Conservation (phyloP, 2,329 filamentous ascomycete genomes). For the Cyclaneusma minus region DNA sequence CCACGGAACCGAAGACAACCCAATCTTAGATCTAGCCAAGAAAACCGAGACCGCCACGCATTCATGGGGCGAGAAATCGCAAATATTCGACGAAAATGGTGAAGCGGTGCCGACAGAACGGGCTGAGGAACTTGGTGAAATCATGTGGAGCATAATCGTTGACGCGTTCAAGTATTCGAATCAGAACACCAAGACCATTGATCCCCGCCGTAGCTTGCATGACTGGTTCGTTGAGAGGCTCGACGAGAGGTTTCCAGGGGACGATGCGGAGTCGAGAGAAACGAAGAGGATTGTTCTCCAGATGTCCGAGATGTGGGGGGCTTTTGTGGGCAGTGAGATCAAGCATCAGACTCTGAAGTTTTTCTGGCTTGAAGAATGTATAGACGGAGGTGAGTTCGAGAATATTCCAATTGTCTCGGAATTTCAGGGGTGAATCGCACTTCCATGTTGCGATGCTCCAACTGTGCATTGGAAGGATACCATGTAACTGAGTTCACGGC, state of each 20-base stretch:
- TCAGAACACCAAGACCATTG: slow-evolving; percentile 30
- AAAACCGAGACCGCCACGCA: slow-evolving; percentile 29
- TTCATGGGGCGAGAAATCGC: slow-evolving; percentile 29
- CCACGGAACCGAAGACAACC: slow-evolving; percentile 13
- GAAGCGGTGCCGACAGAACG: slow-evolving; percentile 17
- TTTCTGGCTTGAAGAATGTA: slow-evolving; percentile 41
- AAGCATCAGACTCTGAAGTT: slow-evolving; percentile 36
- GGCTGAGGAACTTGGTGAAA: slow-evolving; percentile 18
- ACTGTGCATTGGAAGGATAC: no score
- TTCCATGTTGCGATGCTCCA: no score
- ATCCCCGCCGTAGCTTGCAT: slow-evolving; percentile 28
- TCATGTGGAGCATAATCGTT: slow-evolving; percentile 36
- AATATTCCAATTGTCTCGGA: slow-evolving; percentile 32
- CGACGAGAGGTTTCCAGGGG: slow-evolving; percentile 23
- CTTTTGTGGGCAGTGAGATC: slow-evolving; percentile 34
- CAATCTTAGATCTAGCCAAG: slow-evolving; percentile 34
- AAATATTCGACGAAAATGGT: slow-evolving; percentile 28
- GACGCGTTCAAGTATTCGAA: slow-evolving; percentile 37
- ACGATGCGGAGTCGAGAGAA: slow-evolving; percentile 21
- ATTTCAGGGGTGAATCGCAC: no score
- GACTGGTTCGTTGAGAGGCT: slow-evolving; percentile 37
- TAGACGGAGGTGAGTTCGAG: slow-evolving; percentile 31
- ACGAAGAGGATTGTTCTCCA: slow-evolving; percentile 21
- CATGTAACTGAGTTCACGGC: no score
- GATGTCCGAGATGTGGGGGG: slow-evolving; percentile 26